Evolutionary conservation across 2,329 filamentous ascomycete species (phyloP).

Genomic region (Fusarium sp.): DNA sequence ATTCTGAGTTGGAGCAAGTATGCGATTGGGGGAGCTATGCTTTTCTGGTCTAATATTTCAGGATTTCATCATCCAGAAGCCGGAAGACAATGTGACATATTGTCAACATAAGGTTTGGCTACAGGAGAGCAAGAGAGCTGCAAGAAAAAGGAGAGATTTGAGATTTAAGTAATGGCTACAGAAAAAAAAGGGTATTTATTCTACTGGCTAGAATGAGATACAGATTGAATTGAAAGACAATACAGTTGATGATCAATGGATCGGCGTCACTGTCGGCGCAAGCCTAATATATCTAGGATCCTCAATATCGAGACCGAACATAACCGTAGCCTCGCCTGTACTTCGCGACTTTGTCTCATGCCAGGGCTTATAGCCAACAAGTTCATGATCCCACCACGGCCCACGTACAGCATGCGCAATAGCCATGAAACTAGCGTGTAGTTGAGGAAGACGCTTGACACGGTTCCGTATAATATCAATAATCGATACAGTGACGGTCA

Average conservation of each 20-base stretch:
- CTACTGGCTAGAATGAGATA: neutral
- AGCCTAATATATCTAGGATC: slow-evolving; percentile 39
- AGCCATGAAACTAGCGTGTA: slow-evolving; percentile 36
- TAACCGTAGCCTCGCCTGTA: slow-evolving; percentile 24
- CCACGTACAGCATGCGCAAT: slow-evolving; percentile 38
- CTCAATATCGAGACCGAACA: slow-evolving; percentile 37
- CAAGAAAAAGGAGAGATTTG: neutral
- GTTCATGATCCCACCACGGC: slow-evolving; percentile 36
- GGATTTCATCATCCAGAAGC: too few species aligned
- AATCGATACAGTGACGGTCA: slow-evolving; percentile 25
- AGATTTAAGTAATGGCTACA: neutral
- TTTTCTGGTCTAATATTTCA: too few species aligned
- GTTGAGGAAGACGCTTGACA: slow-evolving; percentile 26
- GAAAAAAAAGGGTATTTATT: neutral
- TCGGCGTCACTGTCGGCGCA: slow-evolving; percentile 34
- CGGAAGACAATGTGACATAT: too few species aligned
- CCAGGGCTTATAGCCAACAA: slow-evolving; percentile 29
- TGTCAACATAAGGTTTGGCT: neutral
- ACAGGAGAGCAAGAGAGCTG: neutral
- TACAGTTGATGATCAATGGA: slow-evolving; percentile 10
- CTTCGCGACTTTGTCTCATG: slow-evolving; percentile 7
- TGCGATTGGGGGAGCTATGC: too few species aligned
- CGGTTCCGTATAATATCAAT: slow-evolving; percentile 39
- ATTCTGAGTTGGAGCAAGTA: neutral
- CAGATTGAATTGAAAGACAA: neutral